Evolutionary conservation across 1,284 basidiomycete genomes (phyloP).

Genomic region (Trichosporon asahii): DNA sequence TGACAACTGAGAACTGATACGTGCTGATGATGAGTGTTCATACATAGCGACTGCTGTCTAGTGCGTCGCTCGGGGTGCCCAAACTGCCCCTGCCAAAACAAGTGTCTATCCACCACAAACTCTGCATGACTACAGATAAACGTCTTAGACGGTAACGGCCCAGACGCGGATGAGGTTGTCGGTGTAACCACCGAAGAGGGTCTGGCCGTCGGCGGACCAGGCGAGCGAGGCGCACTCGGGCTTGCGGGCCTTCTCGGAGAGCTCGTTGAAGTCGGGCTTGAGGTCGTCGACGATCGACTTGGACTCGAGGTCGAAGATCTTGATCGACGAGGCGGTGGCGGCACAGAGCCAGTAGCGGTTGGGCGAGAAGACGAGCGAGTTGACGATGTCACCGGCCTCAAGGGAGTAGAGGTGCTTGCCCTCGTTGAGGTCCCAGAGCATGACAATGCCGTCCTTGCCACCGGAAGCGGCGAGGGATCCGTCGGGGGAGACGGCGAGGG

Average conservation of each 20-base stretch:
- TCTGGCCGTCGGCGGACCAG: conserved; percentile 98
- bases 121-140: conserved; percentile 25
- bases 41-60: conserved; percentile 9
- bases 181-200: conserved; percentile 91
- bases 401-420: conserved; percentile 99
- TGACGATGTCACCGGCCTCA: conserved; percentile 97
- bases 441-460: conserved; percentile 99
- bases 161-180: conserved; percentile 89
- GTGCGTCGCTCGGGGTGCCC: neutral
- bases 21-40: neutral
- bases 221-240: conserved; percentile 97
- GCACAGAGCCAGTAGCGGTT: conserved; percentile 99
- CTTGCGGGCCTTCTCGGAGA: conserved; percentile 72
- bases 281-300: conserved; percentile 99
- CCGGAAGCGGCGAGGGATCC: conserved; percentile 98
- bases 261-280: conserved; percentile 72
- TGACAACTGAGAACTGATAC: neutral
- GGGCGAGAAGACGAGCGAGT: conserved; percentile 98
- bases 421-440: conserved; percentile 99
- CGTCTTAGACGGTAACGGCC: conserved; percentile 63
- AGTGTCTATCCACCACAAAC: conserved; percentile 17
- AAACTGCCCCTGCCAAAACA: neutral
- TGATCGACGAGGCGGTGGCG: conserved; percentile 95
- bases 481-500: conserved; percentile 96
- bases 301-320: conserved; percentile 98